Evolutionary conservation across 2,329 filamentous ascomycete species (phyloP).

Genomic region (Basipetospora chlamydospora): DNA sequence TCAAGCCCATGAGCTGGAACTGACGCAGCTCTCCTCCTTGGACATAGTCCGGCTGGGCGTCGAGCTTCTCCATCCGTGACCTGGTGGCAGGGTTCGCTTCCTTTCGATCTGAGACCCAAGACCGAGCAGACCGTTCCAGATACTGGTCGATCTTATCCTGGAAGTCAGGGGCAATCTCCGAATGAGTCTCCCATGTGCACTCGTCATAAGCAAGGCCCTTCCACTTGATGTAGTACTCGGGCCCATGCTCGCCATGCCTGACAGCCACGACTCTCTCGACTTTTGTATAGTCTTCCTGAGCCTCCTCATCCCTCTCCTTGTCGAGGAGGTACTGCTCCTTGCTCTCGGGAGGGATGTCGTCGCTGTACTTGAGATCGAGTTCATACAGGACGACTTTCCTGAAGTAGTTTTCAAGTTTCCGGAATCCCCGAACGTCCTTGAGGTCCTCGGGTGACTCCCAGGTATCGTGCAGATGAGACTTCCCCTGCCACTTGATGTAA

Average conservation of each 20-base stretch:
- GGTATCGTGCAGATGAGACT: constrained; percentile 87
- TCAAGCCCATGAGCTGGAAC: constrained; percentile 87
- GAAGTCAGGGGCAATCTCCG: constrained; percentile 61
- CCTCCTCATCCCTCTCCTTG: constrained; percentile 78
- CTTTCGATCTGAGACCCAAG: constrained; percentile 64
- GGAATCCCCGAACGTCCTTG: constrained; percentile 64
- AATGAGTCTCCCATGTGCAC: constrained; percentile 81
- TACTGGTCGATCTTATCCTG: constrained; percentile 88
- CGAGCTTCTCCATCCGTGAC: constrained; percentile 56
- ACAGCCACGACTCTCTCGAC: constrained; percentile 86
- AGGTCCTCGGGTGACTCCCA: constrained; percentile 77
- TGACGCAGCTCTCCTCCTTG: constrained; percentile 71
- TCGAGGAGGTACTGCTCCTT: constrained; percentile 93
- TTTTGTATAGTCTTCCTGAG: constrained; percentile 76
- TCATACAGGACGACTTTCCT: constrained; percentile 70
- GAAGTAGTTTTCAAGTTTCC: constrained; percentile 91
- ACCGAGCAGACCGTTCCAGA: constrained; percentile 66
- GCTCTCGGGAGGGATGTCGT: constrained; percentile 68
- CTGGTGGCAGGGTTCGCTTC: constrained; percentile 67
- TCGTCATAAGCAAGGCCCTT: constrained; percentile 85
- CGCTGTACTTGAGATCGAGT: constrained; percentile 59
- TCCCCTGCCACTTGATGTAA: constrained; percentile 91
- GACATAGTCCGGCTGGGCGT: constrained; percentile 75
- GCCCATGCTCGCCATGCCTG: constrained; percentile 63
- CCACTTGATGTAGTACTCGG: constrained; percentile 94